Evolutionary conservation across 345 rosid genomes (phyloP).

Genomic region (Moricandia moricandioides): DNA sequence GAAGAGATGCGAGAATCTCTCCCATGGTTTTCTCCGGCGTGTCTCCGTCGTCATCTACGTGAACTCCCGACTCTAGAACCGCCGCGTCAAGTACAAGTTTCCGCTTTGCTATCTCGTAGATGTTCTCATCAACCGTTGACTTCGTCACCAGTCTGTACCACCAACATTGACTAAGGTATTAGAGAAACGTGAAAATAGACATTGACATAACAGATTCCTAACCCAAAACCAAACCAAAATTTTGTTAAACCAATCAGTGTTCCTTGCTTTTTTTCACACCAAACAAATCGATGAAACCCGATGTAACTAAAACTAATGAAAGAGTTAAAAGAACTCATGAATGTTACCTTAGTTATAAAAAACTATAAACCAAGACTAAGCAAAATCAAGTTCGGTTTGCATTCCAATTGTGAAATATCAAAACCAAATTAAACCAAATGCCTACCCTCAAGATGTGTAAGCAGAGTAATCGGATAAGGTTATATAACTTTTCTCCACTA

Average conservation of each 20-base stretch:
- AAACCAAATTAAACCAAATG: neutral
- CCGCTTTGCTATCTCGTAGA: slow-evolving; percentile 83
- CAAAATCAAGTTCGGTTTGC: too few species aligned
- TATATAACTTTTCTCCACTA: slow-evolving; percentile 11
- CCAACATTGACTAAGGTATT: slow-evolving; percentile 35
- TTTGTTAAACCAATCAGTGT: neutral
- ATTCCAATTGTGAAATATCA: neutral
- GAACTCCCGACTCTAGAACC: slow-evolving; percentile 72
- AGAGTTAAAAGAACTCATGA: neutral
- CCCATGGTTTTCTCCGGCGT: slow-evolving; percentile 82
- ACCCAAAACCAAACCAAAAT: neutral
- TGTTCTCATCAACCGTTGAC: slow-evolving; percentile 92
- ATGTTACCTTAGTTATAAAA: neutral
- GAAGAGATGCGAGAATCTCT: slow-evolving; percentile 77
- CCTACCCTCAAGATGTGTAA: too few species aligned
- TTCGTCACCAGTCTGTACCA: slow-evolving; percentile 79
- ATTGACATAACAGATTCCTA: neutral
- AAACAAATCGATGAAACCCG: neutral
- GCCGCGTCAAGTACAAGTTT: slow-evolving; percentile 88
- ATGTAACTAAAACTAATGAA: neutral
- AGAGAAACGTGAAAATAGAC: neutral
- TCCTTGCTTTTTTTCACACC: neutral
- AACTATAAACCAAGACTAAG: neutral
- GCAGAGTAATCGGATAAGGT: too few species aligned
- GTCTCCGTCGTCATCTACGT: slow-evolving; percentile 54